Evolutionary conservation across 768 basidiomycete genomes (phyloP).

Genomic region (Leccinum uliginosum): DNA sequence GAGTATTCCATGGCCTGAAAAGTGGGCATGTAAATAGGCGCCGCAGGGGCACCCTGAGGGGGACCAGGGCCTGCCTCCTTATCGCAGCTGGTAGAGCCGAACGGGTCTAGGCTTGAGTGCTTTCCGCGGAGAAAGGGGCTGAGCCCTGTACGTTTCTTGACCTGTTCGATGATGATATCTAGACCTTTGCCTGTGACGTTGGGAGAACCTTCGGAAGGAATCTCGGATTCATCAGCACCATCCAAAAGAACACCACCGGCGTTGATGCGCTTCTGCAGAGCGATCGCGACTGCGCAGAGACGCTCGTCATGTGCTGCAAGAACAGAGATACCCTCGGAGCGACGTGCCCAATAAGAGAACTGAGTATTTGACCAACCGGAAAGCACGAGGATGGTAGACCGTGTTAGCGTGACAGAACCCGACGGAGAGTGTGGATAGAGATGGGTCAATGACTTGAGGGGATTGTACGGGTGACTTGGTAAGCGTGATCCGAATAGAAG

Average conservation of each 20-base stretch:
- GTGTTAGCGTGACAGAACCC: constrained; percentile 44
- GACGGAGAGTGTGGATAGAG: constrained; percentile 35
- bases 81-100: constrained; percentile 38
- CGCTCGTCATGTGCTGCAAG: constrained; percentile 38
- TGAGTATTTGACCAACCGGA: constrained; percentile 54
- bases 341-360: constrained; percentile 53
- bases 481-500: constrained; percentile 15
- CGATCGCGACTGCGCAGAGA: constrained; percentile 37
- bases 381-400: constrained; percentile 43
- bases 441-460: constrained; percentile 45
- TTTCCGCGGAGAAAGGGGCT: constrained; percentile 49
- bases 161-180: constrained; percentile 44
- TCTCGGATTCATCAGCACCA: constrained; percentile 19
- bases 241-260: constrained; percentile 31
- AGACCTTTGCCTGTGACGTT: constrained; percentile 47
- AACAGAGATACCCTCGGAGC: constrained; percentile 46
- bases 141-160: constrained; percentile 44
- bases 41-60: constrained; percentile 19
- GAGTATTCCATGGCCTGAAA: constrained; percentile 38
- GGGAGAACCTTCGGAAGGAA: constrained; percentile 33
- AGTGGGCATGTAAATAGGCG: constrained; percentile 38
- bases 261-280: constrained; percentile 38
- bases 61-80: constrained; percentile 30
- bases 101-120: constrained; percentile 47
- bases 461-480: constrained; percentile 49